Conservation (phyloP, 2,329 filamentous ascomycete genomes). For the Aureobasidium mangrovei region DNA sequence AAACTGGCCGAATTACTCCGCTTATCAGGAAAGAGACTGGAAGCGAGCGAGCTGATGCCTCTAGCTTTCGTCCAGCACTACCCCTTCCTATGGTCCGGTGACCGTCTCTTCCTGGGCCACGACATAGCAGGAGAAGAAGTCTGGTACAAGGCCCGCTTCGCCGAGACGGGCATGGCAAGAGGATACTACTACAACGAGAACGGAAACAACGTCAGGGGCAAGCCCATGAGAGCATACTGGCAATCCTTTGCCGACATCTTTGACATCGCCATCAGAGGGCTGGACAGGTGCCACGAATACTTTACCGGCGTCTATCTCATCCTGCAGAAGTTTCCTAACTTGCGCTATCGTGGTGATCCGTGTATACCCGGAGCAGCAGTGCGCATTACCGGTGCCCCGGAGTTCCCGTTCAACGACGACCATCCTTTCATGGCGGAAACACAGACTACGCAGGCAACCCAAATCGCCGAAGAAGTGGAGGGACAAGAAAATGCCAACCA, state of each 20-base stretch:
- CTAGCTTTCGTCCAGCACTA: not conserved
- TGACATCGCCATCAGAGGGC: not conserved
- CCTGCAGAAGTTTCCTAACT: not conserved
- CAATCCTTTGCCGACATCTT: not conserved
- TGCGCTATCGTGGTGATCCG: not conserved
- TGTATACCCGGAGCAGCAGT: not conserved
- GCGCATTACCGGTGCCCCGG: not conserved
- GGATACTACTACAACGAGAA: not conserved
- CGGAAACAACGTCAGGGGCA: not conserved
- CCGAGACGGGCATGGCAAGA: not conserved
- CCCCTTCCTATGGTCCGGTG: not conserved
- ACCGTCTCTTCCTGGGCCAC: not conserved
- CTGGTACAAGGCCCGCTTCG: not conserved
- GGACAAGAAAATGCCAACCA: too few species aligned
- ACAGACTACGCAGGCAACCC: too few species aligned
- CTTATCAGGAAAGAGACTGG: not conserved
- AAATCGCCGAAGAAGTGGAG: not conserved
- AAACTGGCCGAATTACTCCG: not conserved
- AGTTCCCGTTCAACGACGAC: not conserved
- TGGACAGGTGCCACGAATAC: not conserved
- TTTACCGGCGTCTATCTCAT: slow-evolving; percentile 5
- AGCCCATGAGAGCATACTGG: not conserved
- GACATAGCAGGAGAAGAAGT: not conserved
- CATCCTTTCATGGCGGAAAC: not conserved
- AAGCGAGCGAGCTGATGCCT: not conserved